Evolutionary conservation across 2,329 filamentous ascomycete genomes (phyloP).

Genomic region (Myotisia sp.): DNA sequence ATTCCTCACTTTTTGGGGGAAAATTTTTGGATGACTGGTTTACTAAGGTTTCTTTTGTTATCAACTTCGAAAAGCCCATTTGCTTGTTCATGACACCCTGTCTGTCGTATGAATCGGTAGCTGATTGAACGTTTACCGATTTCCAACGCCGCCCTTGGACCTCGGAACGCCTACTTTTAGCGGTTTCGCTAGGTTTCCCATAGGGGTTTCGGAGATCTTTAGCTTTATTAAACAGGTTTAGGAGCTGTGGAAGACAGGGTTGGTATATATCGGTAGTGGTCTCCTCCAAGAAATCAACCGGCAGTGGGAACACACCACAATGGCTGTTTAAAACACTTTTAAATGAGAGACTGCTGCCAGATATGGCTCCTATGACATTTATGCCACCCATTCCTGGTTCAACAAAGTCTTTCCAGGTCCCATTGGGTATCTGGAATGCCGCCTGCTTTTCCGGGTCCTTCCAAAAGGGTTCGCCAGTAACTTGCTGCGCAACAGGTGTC

Average conservation of each 20-base stretch:
- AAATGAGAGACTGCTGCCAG: slow-evolving; percentile 21
- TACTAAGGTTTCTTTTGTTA: slow-evolving; percentile 20
- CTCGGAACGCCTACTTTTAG: slow-evolving; percentile 5
- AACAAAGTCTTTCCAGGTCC: slow-evolving; percentile 14
- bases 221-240: slow-evolving; percentile 18
- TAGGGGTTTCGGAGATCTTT: too few relatives aligned
- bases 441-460: slow-evolving; percentile 5
- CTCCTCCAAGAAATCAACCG: slow-evolving; percentile 21
- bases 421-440: slow-evolving; percentile 6
- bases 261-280: slow-evolving; percentile 19
- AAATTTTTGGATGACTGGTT: slow-evolving; percentile 21
- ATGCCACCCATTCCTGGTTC: slow-evolving; percentile 20
- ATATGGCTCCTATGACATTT: slow-evolving; percentile 19
- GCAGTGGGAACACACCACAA: slow-evolving; percentile 19
- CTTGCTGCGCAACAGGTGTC: slow-evolving; percentile 19
- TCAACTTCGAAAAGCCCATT: slow-evolving; percentile 23
- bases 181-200: slow-evolving; percentile 3
- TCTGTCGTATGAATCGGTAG: slow-evolving; percentile 20
- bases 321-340: slow-evolving; percentile 21
- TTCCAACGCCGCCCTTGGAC: slow-evolving; percentile 19
- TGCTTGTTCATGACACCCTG: slow-evolving; percentile 19
- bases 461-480: slow-evolving; percentile 18
- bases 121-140: slow-evolving; percentile 20
- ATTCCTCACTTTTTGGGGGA: slow-evolving; percentile 17
- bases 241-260: slow-evolving; percentile 21